phyloP scores from a whole-genome alignment of 2,329 filamentous ascomycete genomes.

The Massarina eburnea region DNA sequence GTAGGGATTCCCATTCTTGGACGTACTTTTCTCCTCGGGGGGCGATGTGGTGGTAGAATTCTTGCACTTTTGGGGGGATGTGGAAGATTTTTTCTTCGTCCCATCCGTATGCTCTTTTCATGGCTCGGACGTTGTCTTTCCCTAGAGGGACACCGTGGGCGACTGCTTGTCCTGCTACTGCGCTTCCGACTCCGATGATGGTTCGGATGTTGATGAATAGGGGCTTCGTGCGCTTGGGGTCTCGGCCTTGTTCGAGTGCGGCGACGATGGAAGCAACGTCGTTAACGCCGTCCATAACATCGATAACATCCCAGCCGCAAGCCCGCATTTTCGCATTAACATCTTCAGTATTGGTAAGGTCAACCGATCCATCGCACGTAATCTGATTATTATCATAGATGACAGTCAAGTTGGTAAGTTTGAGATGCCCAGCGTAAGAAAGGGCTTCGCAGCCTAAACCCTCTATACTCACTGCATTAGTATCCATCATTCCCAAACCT shows the following conservation, averaged over 20 bases:
- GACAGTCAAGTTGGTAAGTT: constrained; percentile 57
- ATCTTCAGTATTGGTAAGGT: constrained; percentile 56
- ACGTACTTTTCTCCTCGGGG: constrained; percentile 51
- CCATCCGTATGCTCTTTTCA: constrained; percentile 56
- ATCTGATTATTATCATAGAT: constrained; percentile 64
- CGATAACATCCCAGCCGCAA: constrained; percentile 58
- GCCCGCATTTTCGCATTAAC: constrained; percentile 61
- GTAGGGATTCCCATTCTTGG: constrained; percentile 51
- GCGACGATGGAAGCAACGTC: constrained; percentile 53
- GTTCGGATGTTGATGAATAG: constrained; percentile 62
- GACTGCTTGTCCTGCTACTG: constrained; percentile 51
- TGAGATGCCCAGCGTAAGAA: constrained; percentile 56
- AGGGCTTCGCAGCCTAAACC: constrained; percentile 60
- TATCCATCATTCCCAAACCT: too few species aligned
- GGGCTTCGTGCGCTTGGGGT: constrained; percentile 51
- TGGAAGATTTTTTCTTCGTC: constrained; percentile 53
- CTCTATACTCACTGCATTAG: too few species aligned
- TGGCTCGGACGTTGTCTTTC: constrained; percentile 54
- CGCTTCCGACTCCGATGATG: constrained; percentile 57
- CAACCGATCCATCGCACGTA: constrained; percentile 58
- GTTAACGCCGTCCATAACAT: constrained; percentile 56
- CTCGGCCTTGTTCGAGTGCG: constrained; percentile 51
- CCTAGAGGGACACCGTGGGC: constrained; percentile 63
- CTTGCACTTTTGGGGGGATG: constrained; percentile 49
- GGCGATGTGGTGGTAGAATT: constrained; percentile 56